These are phyloP conservation scores for Pseudoneurospora amorphoporcata DNA, from an alignment of 495 filamentous ascomycete genomes.

Conservation along the genomic window DNA sequence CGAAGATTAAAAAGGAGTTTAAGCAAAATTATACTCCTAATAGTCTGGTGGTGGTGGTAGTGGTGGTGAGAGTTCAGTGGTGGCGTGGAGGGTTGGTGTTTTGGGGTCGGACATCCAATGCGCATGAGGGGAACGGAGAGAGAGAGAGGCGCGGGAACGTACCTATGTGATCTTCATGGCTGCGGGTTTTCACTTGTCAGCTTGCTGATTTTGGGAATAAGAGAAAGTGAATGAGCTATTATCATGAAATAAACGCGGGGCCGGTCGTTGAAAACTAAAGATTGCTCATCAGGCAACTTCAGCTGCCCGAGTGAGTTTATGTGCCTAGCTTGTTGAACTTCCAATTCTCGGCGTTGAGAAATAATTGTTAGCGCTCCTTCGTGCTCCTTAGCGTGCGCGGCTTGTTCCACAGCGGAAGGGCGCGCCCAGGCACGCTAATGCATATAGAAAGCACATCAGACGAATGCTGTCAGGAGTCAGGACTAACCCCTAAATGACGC, in stretches of 20 bases:
- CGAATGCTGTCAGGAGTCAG: too few relatives aligned
- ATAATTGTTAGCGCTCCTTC: not conserved
- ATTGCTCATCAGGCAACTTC: not conserved
- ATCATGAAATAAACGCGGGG: not conserved
- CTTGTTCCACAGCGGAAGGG: not conserved
- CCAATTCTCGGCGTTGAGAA: not conserved
- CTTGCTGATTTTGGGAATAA: not conserved
- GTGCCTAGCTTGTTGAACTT: not conserved
- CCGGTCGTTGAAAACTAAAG: not conserved
- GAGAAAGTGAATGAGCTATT: not conserved
- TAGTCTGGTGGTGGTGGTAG: too few relatives aligned
- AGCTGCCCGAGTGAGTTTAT: not conserved
- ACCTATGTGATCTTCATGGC: conserved; percentile 1
- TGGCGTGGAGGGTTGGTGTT: not conserved
- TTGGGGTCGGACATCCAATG: not conserved
- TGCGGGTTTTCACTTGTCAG: not conserved
- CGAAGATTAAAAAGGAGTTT: too few relatives aligned
- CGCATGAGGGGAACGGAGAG: not conserved
- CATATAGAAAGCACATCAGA: too few relatives aligned
- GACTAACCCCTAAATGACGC: too few relatives aligned
- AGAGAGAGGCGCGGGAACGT: not conserved
- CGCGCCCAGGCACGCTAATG: not conserved
- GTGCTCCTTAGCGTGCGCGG: too few relatives aligned
- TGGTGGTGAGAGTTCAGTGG: not conserved
- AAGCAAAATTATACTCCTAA: too few relatives aligned